Base-by-base conservation (phyloP, 257 asterid species). In the Solanum clarkiae region DNA sequence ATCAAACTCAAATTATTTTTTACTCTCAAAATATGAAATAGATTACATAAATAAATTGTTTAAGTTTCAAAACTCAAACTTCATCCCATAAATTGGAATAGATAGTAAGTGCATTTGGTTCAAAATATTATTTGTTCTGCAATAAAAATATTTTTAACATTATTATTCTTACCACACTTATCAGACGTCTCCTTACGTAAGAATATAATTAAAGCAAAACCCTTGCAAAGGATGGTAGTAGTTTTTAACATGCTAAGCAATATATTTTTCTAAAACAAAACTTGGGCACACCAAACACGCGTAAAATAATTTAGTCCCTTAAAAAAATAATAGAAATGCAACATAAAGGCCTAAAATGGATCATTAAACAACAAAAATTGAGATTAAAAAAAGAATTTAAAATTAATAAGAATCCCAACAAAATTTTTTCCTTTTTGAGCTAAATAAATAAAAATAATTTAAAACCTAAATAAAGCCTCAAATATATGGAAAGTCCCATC, bases 31-130 rank as follows among this genome's bases (percentile, higher is more conserved):
- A 6, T 44, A 36, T 7, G 7, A 44, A 44, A 7, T 44, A 44
- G 1, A 44, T 44, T 7, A 44, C 47, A 44, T 6, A 6, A 44
- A 44, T 18, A 57, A 8, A 57, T 0, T 8, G 6, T 57, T 56
- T 56, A 5, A 56, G 24, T 56, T 1, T 56, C 6, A 5, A 8
- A 57, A 18, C 9, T 0, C 6, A 0, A 7, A 20, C 0, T 0
- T 18, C 3, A 20, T 18, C 26, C 8, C 0, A 8, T 56, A 2
- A 0, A 56, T 56, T 1, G 18, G 24, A 22, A 10, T 55, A 55
- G 60, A 55, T 55, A 55, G 10, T 59, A 29, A 60, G 68, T 9
- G 32, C 24, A 62, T 24, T 62, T 68, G 75, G 13, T 68, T 32
- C 14, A 2, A 68, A 69, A 69, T 32, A 32, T 32, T 32, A 32